phyloP scores from a whole-genome alignment of 2,329 filamentous ascomycete species.

The Chalaropsis ovoidea region DNA sequence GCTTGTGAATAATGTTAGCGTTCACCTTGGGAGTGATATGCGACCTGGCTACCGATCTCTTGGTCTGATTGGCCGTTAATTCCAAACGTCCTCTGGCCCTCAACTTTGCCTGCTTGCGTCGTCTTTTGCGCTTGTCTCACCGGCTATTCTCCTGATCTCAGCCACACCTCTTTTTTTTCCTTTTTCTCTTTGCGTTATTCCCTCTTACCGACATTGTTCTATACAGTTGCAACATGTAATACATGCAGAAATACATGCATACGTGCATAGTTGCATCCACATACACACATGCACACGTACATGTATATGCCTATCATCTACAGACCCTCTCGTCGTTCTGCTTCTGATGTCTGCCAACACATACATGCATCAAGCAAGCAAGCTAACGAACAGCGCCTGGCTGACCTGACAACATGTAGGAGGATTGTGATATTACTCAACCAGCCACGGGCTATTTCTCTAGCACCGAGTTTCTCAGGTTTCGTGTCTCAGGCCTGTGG shows the following conservation, averaged over 20 bases:
- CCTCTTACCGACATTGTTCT: not conserved
- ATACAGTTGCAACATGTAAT: not conserved
- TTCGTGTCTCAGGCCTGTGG: not conserved
- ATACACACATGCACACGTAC: not conserved
- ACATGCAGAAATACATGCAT: constrained; percentile 11
- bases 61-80: not conserved
- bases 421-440: not conserved
- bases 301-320: not conserved
- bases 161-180: not conserved
- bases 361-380: constrained; percentile 3
- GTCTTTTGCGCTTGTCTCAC: not conserved
- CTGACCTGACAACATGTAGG: constrained; percentile 1
- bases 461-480: not conserved
- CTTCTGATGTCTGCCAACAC: constrained; percentile 9
- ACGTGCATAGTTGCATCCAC: not conserved
- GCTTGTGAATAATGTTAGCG: not conserved
- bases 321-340: not conserved
- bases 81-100: not conserved
- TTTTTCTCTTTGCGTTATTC: not conserved
- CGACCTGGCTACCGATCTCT: not conserved
- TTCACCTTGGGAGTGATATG: too few relatives aligned
- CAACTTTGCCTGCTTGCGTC: not conserved
- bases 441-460: not conserved
- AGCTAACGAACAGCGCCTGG: not conserved
- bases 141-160: not conserved